Evolutionary conservation across 768 basidiomycete genomes (phyloP), one percentile per base, ranked within the genome.

Genomic region (Tylopilus rubrobrunneus): DNA sequence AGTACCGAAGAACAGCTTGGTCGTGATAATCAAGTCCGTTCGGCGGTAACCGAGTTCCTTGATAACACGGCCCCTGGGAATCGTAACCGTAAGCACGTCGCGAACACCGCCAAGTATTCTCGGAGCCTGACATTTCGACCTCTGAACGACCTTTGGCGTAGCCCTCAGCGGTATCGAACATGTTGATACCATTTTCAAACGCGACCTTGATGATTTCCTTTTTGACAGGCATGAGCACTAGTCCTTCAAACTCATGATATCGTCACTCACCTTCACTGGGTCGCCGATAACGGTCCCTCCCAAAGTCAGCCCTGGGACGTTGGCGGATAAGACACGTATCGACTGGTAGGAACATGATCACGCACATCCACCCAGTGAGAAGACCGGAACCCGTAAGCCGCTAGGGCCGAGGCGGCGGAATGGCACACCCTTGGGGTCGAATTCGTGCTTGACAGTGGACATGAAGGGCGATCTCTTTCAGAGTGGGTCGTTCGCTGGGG

Each of bases 1-100:
- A 28, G 77, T 76, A 33, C 83, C 83, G 57, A 82, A 83, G 72
- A 77, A 84, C 58, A 84, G 34, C 58, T 84, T 84, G 58, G 81
- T 84, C 29, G 79, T 74, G 58, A 84, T 70, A 62, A 84, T 65
- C 57, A 81, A 49, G 52, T 84, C 81, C 23, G 67, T 63, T 33
- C 81, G 73, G 42, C 75, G 73, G 63, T 76, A 75, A 7, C 77
- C 77, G 28, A 81, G 74, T 58, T 82, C 80, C 65, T 73, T 75
- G 67, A 83, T 73, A 29, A 78, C 83, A 15, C 78, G 74, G 29
- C 83, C 83, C 60, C 74, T 75, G 48, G 34, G 7, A 14, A 33
- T 5, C 14, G 29, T 7, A 19, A 19, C 9, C 9, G 19, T 56
- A 19, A 49, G 52, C 21, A 23, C 28, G 33, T 28, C 2, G 23